Percentiles rank a stretch among this genome's conserved stretches.
phyloP scores from a whole-genome alignment of 2,329 filamentous ascomycete genomes.

The Epichloe sp. region DNA sequence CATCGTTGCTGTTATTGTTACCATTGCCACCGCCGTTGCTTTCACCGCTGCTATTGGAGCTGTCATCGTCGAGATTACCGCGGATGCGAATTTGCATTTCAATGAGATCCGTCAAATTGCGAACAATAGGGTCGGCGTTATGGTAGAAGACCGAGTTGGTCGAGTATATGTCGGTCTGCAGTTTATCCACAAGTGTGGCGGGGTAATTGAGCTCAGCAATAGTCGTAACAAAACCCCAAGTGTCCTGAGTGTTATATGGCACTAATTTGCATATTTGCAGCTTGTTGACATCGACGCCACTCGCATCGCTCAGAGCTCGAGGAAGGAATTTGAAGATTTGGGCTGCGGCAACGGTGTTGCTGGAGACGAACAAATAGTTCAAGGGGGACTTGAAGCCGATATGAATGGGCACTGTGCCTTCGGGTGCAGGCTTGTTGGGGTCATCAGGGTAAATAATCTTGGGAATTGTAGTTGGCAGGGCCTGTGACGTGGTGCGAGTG shows the following conservation, averaged over 20 bases:
- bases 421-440: slow-evolving; percentile 37
- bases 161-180: slow-evolving; percentile 57
- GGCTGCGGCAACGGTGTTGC: slow-evolving; percentile 55
- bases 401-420: slow-evolving; percentile 61
- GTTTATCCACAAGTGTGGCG: slow-evolving; percentile 49
- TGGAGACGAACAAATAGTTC: slow-evolving; percentile 74
- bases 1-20: slow-evolving; percentile 25
- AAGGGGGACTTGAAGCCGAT: slow-evolving; percentile 71
- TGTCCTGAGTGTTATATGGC: slow-evolving; percentile 58
- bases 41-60: slow-evolving; percentile 18
- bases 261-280: slow-evolving; percentile 58
- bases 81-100: slow-evolving; percentile 31
- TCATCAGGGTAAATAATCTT: slow-evolving; percentile 61
- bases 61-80: slow-evolving; percentile 24
- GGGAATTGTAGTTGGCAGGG: slow-evolving; percentile 55
- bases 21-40: slow-evolving; percentile 21
- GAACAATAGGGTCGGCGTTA: slow-evolving; percentile 50
- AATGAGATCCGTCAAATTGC: slow-evolving; percentile 65
- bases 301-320: slow-evolving; percentile 51
- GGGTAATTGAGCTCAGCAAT: slow-evolving; percentile 59
- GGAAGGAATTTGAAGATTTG: slow-evolving; percentile 80
- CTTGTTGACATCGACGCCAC: slow-evolving; percentile 40
- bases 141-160: slow-evolving; percentile 65
- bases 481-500: slow-evolving; percentile 32
- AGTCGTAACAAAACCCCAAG: slow-evolving; percentile 70